Evolutionary conservation across 768 basidiomycete genomes (phyloP).

Genomic region (Tubosaeta sp.): DNA sequence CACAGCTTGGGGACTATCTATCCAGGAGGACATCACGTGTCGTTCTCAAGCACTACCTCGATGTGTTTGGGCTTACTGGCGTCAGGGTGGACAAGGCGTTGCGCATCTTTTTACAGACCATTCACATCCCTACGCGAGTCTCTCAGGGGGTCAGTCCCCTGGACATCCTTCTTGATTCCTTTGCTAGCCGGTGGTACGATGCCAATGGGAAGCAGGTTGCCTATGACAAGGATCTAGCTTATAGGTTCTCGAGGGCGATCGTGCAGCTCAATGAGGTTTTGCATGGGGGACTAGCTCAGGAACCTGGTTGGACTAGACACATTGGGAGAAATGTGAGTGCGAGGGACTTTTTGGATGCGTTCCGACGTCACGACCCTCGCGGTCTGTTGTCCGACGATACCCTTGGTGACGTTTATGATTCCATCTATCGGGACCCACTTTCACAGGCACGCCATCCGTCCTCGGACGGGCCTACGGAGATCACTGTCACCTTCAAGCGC

Average conservation of each 20-base stretch:
- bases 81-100: slow-evolving; percentile 86
- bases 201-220: slow-evolving; percentile 75
- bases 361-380: slow-evolving; percentile 72
- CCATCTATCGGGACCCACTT: slow-evolving; percentile 68
- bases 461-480: slow-evolving; percentile 40
- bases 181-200: slow-evolving; percentile 88
- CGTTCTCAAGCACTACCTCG: slow-evolving; percentile 80
- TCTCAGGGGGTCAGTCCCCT: slow-evolving; percentile 30
- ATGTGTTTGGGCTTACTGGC: slow-evolving; percentile 80
- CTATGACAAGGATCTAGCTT: slow-evolving; percentile 78
- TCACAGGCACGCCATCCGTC: slow-evolving; percentile 60
- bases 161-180: slow-evolving; percentile 70
- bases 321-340: slow-evolving; percentile 57
- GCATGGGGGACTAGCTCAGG: slow-evolving; percentile 67
- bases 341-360: slow-evolving; percentile 81
- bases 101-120: slow-evolving; percentile 80
- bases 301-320: slow-evolving; percentile 51
- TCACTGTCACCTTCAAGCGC: slow-evolving; percentile 66
- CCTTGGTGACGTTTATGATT: slow-evolving; percentile 73
- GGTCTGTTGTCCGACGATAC: slow-evolving; percentile 69
- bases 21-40: slow-evolving; percentile 66
- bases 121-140: slow-evolving; percentile 55
- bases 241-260: slow-evolving; percentile 73
- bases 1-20: slow-evolving; percentile 80
- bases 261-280: slow-evolving; percentile 87